Conservation (phyloP, 1,139 yeast species). For the Taphrina betulina region DNA sequence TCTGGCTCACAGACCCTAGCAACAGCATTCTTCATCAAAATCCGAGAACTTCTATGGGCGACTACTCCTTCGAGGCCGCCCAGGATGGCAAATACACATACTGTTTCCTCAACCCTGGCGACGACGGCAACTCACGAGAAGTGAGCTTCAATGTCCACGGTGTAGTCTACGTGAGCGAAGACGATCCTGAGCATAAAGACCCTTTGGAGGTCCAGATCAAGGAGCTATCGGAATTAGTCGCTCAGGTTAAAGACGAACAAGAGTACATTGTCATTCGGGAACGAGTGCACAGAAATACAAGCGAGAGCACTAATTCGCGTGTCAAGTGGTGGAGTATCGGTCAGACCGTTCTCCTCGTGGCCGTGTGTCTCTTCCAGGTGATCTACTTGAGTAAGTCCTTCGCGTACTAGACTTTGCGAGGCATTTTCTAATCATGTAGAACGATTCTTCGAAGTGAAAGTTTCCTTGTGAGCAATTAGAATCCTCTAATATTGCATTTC, state of each 20-base stretch:
- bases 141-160: conserved; percentile 96
- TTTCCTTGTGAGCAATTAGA: conserved; percentile 12
- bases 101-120: conserved; percentile 78
- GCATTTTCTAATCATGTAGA: conserved; percentile 39
- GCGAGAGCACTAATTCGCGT: conserved; percentile 88
- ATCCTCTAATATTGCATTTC: too few relatives aligned
- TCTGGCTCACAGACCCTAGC: conserved; percentile 62
- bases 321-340: conserved; percentile 98
- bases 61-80: conserved; percentile 64
- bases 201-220: conserved; percentile 83
- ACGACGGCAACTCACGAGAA: conserved; percentile 70
- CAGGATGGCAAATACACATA: conserved; percentile 74
- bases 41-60: conserved; percentile 73
- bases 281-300: conserved; percentile 96
- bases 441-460: conserved; percentile 89
- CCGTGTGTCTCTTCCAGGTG: conserved; percentile 87
- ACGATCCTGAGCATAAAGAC: conserved; percentile 62
- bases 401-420: not conserved
- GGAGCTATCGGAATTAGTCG: conserved; percentile 70
- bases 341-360: conserved; percentile 81
- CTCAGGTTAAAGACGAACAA: conserved; percentile 82
- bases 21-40: conserved; percentile 52
- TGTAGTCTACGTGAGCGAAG: conserved; percentile 79
- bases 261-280: conserved; percentile 92
- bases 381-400: conserved; percentile 23